Percentiles rank a stretch among this genome's conserved stretches.
phyloP scores from a whole-genome alignment of 2,329 filamentous ascomycete species.

The Ophiocordyceps camponoti-floridani region DNA sequence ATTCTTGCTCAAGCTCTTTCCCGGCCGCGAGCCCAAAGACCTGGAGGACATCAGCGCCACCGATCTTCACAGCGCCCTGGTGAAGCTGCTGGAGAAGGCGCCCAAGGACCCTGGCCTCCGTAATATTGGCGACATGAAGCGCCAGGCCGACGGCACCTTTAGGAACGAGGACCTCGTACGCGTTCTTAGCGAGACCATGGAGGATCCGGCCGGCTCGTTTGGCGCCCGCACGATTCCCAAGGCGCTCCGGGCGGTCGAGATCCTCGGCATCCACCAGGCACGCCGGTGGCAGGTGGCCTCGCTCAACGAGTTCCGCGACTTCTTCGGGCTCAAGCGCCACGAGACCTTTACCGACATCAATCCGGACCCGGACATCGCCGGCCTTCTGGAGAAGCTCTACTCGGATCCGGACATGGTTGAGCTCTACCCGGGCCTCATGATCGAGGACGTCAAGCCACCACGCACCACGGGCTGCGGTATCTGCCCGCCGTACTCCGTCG shows the following conservation, averaged over 20 bases:
- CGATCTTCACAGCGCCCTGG: constrained; percentile 20
- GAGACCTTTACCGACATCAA: constrained; percentile 41
- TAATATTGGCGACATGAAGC: constrained; percentile 28
- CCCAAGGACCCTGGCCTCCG: constrained; percentile 25
- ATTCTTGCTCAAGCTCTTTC: constrained; percentile 28
- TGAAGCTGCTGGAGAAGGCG: constrained; percentile 18
- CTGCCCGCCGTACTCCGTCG: constrained; percentile 32
- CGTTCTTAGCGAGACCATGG: constrained; percentile 38
- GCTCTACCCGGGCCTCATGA: constrained; percentile 49
- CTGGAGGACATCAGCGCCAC: constrained; percentile 14
- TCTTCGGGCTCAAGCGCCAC: constrained; percentile 41
- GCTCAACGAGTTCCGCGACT: constrained; percentile 46
- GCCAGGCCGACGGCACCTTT: constrained; percentile 31
- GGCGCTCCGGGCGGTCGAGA: constrained; percentile 40
- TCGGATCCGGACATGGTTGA: constrained; percentile 48
- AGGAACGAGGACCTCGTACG: constrained; percentile 37
- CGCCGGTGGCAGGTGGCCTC: constrained; percentile 43
- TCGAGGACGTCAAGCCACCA: constrained; percentile 36
- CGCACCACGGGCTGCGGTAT: constrained; percentile 33
- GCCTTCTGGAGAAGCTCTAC: constrained; percentile 39
- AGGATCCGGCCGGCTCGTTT: constrained; percentile 41
- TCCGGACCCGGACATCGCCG: constrained; percentile 33
- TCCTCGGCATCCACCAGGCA: constrained; percentile 42
- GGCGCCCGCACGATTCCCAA: constrained; percentile 40
- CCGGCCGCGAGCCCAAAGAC: constrained; percentile 10